Evolutionary conservation across 192 early-diverging fungal species (phyloP).

Genomic region (Kickxella alabastrina): DNA sequence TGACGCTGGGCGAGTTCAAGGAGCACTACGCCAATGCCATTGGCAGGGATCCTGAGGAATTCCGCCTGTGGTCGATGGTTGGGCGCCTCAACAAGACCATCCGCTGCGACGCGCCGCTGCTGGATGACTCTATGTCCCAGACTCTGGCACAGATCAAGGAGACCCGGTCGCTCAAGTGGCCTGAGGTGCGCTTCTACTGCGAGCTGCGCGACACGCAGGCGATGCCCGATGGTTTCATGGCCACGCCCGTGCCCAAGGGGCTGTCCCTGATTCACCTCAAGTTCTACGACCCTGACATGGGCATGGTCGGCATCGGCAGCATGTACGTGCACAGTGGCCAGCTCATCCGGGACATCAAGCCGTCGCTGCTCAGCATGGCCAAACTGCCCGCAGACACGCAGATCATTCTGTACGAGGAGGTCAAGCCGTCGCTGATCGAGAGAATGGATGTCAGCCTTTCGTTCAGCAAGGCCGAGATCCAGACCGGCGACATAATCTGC

Average conservation of each 20-base stretch:
- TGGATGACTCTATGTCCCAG: slow-evolving; percentile 12
- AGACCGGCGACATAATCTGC: slow-evolving; percentile 91
- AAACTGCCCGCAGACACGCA: slow-evolving; percentile 56
- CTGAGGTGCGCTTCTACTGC: slow-evolving; percentile 53
- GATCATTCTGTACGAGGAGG: slow-evolving; percentile 76
- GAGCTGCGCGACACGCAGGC: slow-evolving; percentile 19
- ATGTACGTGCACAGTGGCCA: slow-evolving; percentile 51
- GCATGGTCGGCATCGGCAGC: slow-evolving; percentile 60
- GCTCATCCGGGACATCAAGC: slow-evolving; percentile 62
- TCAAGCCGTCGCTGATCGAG: slow-evolving; percentile 93
- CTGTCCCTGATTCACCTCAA: slow-evolving; percentile 77
- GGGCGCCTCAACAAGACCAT: slow-evolving; percentile 89
- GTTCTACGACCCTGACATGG: slow-evolving; percentile 66
- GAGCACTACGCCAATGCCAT: slow-evolving; percentile 48
- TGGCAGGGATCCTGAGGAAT: slow-evolving; percentile 46
- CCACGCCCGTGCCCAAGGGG: slow-evolving; percentile 1
- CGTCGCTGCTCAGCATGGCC: slow-evolving; percentile 53
- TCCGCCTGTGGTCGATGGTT: slow-evolving; percentile 84
- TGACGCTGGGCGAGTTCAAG: slow-evolving; percentile 51
- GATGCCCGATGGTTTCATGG: slow-evolving; percentile 14
- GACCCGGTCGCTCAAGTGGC: slow-evolving; percentile 26
- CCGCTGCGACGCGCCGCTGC: slow-evolving; percentile 69
- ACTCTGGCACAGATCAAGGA: slow-evolving; percentile 41
- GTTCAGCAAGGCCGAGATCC: slow-evolving; percentile 75
- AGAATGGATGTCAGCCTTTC: slow-evolving; percentile 59